phyloP scores from a whole-genome alignment of 768 basidiomycete species.

The Auriculariales sp. region DNA sequence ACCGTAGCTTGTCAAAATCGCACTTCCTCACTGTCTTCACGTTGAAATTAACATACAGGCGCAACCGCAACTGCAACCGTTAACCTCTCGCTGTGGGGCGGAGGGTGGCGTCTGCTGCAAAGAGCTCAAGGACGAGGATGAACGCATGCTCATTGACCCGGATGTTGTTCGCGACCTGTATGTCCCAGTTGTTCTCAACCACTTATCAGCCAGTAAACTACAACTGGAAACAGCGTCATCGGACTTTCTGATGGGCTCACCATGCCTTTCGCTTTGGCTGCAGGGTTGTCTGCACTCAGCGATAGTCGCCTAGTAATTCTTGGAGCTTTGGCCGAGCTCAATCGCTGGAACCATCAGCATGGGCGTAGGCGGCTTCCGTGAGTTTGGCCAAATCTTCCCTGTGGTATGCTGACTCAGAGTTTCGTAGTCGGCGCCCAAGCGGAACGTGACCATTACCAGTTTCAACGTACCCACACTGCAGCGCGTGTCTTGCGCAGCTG shows the following conservation, averaged over 20 bases:
- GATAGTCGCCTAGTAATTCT: constrained; percentile 84
- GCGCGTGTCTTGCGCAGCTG: constrained; percentile 81
- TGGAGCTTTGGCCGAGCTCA: constrained; percentile 88
- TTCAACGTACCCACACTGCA: constrained; percentile 56
- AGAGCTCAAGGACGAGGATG: constrained; percentile 66
- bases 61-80: constrained; percentile 4
- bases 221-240: constrained; percentile 42
- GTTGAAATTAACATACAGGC: too few species aligned
- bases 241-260: constrained; percentile 86
- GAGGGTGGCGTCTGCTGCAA: constrained; percentile 67
- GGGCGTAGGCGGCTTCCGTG: constrained; percentile 91
- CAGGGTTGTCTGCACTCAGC: constrained; percentile 79
- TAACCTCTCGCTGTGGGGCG: constrained; percentile 3
- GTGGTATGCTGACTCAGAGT: neutral
- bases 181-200: constrained; percentile 23
- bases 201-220: neutral
- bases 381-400: constrained; percentile 6
- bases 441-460: constrained; percentile 89
- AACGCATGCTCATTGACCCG: constrained; percentile 71
- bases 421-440: constrained; percentile 77
- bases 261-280: constrained; percentile 82
- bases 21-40: too few species aligned
- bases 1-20: too few species aligned
- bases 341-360: constrained; percentile 94
- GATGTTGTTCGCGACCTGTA: constrained; percentile 81